Percentiles rank a stretch among this genome's conserved stretches.
Conservation (phyloP, 2,329 filamentous ascomycete species). For the Purpureocillium lavendulum region DNA sequence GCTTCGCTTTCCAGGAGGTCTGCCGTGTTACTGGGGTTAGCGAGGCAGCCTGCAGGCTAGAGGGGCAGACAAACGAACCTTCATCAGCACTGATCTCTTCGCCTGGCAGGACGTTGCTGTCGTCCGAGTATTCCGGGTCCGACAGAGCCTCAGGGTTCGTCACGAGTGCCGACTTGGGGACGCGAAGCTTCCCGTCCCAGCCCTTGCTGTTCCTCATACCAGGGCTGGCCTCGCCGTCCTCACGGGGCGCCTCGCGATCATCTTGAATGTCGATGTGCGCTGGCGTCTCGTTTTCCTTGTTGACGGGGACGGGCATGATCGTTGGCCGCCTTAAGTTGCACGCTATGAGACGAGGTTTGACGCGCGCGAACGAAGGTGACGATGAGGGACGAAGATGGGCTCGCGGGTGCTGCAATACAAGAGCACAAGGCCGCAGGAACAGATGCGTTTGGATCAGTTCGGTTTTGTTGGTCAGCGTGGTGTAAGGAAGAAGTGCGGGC, state of each 20-base stretch:
- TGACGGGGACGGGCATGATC: conserved; percentile 32
- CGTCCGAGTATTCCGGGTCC: conserved; percentile 77
- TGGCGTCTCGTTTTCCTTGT: conserved; percentile 26
- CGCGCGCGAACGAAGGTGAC: no score
- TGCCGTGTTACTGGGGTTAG: conserved; percentile 20
- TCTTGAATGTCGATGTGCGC: conserved; percentile 43
- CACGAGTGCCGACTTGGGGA: conserved; percentile 55
- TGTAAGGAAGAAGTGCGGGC: background rate
- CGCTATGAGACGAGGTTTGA: no score
- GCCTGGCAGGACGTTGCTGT: conserved; percentile 57
- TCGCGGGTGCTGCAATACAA: background rate
- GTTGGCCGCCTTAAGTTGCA: background rate
- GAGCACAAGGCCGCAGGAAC: background rate
- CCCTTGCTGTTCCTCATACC: conserved; percentile 54
- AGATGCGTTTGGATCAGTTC: background rate
- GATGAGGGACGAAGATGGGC: no score
- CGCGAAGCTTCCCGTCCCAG: conserved; percentile 76
- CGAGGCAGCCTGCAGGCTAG: background rate
- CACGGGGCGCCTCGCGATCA: conserved; percentile 27
- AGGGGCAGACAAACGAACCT: conserved; percentile 36
- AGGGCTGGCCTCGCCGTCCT: conserved; percentile 35
- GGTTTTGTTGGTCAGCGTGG: background rate
- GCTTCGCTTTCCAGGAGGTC: conserved; percentile 55
- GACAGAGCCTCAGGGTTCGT: conserved; percentile 75
- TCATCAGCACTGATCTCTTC: conserved; percentile 77